Evolutionary conservation across 371 early-diverging fungal genomes (phyloP), one percentile per base, ranked within the genome.

Genomic region (Rhizomucor pusillus): DNA sequence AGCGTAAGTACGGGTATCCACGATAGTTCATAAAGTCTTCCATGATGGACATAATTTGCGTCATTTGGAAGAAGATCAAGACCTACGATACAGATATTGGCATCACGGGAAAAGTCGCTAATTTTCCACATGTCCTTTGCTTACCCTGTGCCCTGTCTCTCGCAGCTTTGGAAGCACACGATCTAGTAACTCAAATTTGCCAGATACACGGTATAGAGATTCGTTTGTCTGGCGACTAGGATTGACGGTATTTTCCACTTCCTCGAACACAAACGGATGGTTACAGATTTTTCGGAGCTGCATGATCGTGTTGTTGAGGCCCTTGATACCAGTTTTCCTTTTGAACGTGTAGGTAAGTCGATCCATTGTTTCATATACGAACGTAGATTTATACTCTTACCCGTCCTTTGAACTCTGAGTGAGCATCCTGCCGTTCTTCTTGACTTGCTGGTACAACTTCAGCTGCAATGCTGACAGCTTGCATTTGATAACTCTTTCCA

Each of bases 21-120:
- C 90, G 83, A 52, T 81, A 88, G 29, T 82, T 80, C 63, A 96
- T 73, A 75, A 90, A 99, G 66, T 98, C 97, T 62, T 95, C 97
- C 84, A 99, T 88, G 48, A 99, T 95, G 55, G 89, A 91, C 90
- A 99, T 91, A 60, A 98, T 87, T 48, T 85, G 81, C 0, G 99
- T 98, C 99, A 99, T 99, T 80, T 99, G 99, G 82, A 97, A 98
- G 69, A 99, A 99, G 56, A 99, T 95, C 48, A 99, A 77, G 9
- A 50, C 16, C 6, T 12, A 20, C 20, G n/a, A 43, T 35, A 33
- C 14, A 25, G 29, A 18, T 34, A 18, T 33, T 14, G 14, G 33
- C 34, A 11, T 1, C 7, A 1, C 23, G 5, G 39, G 4, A 23
- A 23, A 50, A 52, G 12, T 19, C 34, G n/a, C 7, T 7, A 29